Percentiles rank a stretch among this genome's conserved stretches.
Conservation (phyloP, 108 stramenopile species). For the Stephanodiscus minutulus region DNA sequence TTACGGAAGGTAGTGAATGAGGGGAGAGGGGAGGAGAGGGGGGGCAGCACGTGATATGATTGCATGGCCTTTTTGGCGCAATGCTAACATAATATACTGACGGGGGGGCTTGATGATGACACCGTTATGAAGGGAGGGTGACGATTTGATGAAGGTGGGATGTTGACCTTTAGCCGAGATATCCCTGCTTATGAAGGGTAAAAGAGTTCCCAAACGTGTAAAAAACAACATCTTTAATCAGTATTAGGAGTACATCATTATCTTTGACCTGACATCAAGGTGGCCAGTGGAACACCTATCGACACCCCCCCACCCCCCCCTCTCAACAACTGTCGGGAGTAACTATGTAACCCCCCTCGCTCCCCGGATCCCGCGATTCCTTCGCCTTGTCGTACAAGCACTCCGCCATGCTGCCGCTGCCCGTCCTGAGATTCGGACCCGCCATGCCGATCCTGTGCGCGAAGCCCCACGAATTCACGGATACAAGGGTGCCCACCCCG, state of each 20-base stretch:
- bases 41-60: too few relatives aligned
- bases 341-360: slow-evolving; percentile 13
- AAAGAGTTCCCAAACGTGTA: background rate
- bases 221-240: background rate
- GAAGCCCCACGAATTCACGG: slow-evolving; percentile 40
- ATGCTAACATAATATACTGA: background rate
- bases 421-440: slow-evolving; percentile 23
- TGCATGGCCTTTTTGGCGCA: background rate
- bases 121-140: background rate
- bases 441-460: slow-evolving; percentile 27
- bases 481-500: slow-evolving; percentile 26
- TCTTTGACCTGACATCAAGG: background rate
- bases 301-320: too few relatives aligned
- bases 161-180: background rate
- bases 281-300: background rate
- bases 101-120: background rate
- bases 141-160: too few relatives aligned
- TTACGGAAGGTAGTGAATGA: background rate
- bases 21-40: too few relatives aligned
- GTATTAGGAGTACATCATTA: background rate
- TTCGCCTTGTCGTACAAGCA: slow-evolving; percentile 27
- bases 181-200: background rate
- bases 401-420: slow-evolving; percentile 32
- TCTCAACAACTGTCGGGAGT: slow-evolving; percentile 1
- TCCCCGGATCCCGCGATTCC: slow-evolving; percentile 24